Percentiles rank a stretch among this genome's conserved stretches.
Evolutionary conservation across 129 eudicot species (phyloP).

Genomic region (Tagetes patula): DNA sequence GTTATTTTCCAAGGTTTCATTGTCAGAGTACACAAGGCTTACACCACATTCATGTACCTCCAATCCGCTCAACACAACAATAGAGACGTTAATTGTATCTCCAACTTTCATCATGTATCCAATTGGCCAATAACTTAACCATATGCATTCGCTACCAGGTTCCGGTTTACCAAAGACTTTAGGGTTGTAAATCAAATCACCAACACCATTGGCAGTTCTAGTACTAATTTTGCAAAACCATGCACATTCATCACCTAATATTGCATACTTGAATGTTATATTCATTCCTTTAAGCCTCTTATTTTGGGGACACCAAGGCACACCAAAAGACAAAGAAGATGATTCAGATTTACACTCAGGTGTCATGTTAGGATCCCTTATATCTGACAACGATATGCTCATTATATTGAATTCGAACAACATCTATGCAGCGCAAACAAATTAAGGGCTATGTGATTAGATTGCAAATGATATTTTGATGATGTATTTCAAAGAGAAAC

Average conservation of each 20-base stretch:
- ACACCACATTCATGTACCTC: too few relatives aligned
- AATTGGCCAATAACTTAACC: slow-evolving; percentile 40
- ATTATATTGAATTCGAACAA: slow-evolving; percentile 31
- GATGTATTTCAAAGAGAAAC: neutral
- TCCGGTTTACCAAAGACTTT: slow-evolving; percentile 29
- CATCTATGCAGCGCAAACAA: slow-evolving; percentile 20
- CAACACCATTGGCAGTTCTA: slow-evolving; percentile 14
- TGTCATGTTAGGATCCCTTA: slow-evolving; percentile 10
- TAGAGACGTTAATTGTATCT: slow-evolving; percentile 26
- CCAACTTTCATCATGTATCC: slow-evolving; percentile 10
- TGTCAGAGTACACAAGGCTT: slow-evolving; percentile 21
- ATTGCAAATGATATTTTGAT: neutral
- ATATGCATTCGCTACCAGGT: slow-evolving; percentile 13
- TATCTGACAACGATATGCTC: slow-evolving; percentile 24
- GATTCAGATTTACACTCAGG: neutral
- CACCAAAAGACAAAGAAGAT: slow-evolving; percentile 27
- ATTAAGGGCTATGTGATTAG: neutral
- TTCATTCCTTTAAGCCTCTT: slow-evolving; percentile 27
- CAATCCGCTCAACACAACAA: neutral
- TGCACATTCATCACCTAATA: slow-evolving; percentile 7
- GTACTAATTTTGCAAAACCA: slow-evolving; percentile 23
- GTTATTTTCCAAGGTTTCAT: neutral
- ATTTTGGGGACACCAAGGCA: slow-evolving; percentile 27
- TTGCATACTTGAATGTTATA: slow-evolving; percentile 14
- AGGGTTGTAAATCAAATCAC: slow-evolving; percentile 29